A percentile compares a stretch with the other conserved stretches of the same genome.
Evolutionary conservation across 768 basidiomycete species (phyloP).

Genomic region (Agaricus blazei): DNA sequence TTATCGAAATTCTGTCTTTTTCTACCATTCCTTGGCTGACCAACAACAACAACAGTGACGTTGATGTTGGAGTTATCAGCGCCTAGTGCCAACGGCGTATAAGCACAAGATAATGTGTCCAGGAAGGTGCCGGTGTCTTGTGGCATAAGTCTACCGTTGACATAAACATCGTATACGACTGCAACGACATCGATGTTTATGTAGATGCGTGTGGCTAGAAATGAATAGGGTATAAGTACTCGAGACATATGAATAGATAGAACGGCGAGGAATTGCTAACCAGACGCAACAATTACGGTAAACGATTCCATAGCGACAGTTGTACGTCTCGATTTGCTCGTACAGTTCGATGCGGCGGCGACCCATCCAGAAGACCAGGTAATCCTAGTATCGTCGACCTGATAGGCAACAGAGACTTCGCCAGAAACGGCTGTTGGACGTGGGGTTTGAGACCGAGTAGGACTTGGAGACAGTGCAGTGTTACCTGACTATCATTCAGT

Average conservation of each 20-base stretch:
- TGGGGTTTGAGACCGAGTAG: not conserved
- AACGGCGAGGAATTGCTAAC: not conserved
- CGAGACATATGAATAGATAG: too few relatives aligned
- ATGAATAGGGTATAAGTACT: not conserved
- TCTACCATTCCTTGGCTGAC: not conserved
- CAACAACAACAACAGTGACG: slow-evolving; percentile 7
- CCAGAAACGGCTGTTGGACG: not conserved
- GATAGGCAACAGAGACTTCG: not conserved
- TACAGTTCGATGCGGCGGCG: not conserved
- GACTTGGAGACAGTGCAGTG: not conserved
- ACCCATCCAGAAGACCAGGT: slow-evolving; percentile 3
- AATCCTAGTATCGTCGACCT: not conserved
- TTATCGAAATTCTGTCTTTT: not conserved
- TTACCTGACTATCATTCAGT: not conserved
- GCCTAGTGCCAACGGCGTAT: not conserved
- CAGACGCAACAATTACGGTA: slow-evolving; percentile 3
- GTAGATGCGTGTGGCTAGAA: not conserved
- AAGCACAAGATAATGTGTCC: not conserved
- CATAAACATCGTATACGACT: slow-evolving; percentile 2
- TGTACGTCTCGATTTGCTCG: not conserved
- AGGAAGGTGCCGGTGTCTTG: too few relatives aligned
- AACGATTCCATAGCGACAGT: not conserved
- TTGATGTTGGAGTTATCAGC: not conserved
- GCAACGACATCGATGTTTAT: slow-evolving; percentile 4
- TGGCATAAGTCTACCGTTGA: not conserved